phyloP scores from a whole-genome alignment of 73 alveolate species.

The Symbiodinium natans region DNA sequence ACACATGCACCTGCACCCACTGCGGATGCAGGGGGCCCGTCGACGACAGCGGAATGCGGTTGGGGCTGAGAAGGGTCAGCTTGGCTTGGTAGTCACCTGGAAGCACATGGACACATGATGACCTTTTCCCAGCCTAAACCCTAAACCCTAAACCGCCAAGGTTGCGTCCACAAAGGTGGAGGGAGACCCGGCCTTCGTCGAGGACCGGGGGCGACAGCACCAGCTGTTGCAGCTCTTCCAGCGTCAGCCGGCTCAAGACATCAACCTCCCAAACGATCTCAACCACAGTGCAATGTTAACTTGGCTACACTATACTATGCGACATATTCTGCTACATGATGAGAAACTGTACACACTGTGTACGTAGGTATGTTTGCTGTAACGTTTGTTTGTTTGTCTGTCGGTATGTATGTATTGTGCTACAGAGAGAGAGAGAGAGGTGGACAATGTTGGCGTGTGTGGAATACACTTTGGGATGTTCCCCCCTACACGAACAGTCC shows the following conservation, averaged over 20 bases:
- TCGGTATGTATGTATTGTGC: too few species aligned
- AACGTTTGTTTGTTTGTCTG: too few species aligned
- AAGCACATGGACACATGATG: too few species aligned
- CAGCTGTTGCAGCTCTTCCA: slow-evolving; percentile 25
- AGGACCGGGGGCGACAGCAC: slow-evolving; percentile 28
- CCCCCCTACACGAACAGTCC: too few species aligned
- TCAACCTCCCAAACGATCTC: slow-evolving; percentile 60
- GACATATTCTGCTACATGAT: not conserved
- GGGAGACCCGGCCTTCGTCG: slow-evolving; percentile 50
- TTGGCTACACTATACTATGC: not conserved
- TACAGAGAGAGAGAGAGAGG: too few species aligned
- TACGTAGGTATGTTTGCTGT: not conserved
- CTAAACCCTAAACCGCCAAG: too few species aligned
- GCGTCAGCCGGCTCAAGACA: slow-evolving; percentile 24
- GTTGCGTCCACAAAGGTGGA: too few species aligned
- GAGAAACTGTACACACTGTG: not conserved
- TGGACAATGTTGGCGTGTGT: too few species aligned
- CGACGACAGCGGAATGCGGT: slow-evolving; percentile 23
- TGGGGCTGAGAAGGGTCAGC: slow-evolving; percentile 13
- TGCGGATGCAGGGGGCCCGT: not conserved
- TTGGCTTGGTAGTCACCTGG: slow-evolving; percentile 69
- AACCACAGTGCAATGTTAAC: not conserved
- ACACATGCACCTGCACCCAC: slow-evolving; percentile 72
- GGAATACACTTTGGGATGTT: too few species aligned
- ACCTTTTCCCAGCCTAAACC: too few species aligned